These are phyloP conservation scores for Cystobasidium sp. DNA, from an alignment of 1,284 basidiomycete species.

Conservation along the genomic window DNA sequence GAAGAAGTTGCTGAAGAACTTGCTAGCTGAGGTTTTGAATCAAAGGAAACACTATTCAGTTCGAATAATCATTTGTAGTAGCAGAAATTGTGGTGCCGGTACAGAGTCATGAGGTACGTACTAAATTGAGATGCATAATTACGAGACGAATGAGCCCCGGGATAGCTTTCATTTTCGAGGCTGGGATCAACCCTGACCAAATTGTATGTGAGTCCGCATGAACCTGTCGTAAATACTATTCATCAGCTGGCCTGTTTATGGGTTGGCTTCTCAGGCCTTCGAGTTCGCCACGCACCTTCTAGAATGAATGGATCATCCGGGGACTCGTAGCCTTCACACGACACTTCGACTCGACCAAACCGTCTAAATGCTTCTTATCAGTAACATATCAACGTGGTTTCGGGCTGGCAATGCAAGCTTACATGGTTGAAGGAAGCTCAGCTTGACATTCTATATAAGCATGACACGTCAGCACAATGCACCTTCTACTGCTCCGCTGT, in stretches of 20 bases:
- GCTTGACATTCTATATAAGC: conserved; percentile 69
- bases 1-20: conserved; percentile 64
- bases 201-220: conserved; percentile 78
- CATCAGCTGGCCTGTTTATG: neutral
- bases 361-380: conserved; percentile 60
- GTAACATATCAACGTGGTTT: neutral
- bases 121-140: conserved; percentile 24
- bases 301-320: conserved; percentile 81
- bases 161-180: conserved; percentile 54
- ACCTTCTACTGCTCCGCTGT: conserved; percentile 53
- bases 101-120: conserved; percentile 50
- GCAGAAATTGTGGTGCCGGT: conserved; percentile 65
- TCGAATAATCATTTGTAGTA: neutral
- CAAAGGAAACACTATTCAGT: neutral
- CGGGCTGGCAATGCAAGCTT: neutral
- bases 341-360: conserved; percentile 79
- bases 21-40: conserved; percentile 58
- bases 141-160: conserved; percentile 38
- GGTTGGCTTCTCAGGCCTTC: neutral
- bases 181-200: conserved; percentile 66
- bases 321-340: conserved; percentile 83
- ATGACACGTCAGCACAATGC: conserved; percentile 33
- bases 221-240: conserved; percentile 62
- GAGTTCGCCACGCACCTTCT: conserved; percentile 65
- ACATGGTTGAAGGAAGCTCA: conserved; percentile 70